Base-by-base conservation (phyloP, 2,329 filamentous ascomycete genomes). In the Chaetomium sp. region DNA sequence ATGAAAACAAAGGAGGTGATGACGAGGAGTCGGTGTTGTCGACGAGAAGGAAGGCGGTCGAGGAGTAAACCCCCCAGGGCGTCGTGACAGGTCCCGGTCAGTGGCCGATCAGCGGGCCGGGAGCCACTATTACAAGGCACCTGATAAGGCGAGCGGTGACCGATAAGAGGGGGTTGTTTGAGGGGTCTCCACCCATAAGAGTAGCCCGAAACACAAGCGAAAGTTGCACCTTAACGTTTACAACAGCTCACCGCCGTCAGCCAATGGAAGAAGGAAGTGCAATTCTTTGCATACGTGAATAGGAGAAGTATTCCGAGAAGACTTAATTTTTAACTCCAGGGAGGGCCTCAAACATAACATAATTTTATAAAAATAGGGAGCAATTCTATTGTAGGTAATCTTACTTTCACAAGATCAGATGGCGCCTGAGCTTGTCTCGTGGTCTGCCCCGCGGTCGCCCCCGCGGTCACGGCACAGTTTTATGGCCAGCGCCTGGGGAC, bases 41-140 rank as follows among this genome's bases (percentile, higher is more conserved):
- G 50, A 46, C 43, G 42, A 45, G 43, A 19, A 36, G 14, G 44
- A 35, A 9, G n/a, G 19, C 35, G 11, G 49, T 36, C 32, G 44
- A 34, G 48, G 48, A 46, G 36, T 54, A 52, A 49, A 40, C 45
- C 45, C n/a, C 32, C 37, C 33, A 35, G 42, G 32, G 42, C 33
- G 19, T 27, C 19, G 19, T 27, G 19, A 27, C 19, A 27, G 19
- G 19, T n/a, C 37, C 12, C 8, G 12, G 12, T 14, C n/a, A 11
- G 40, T n/a, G 33, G 55, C 51, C 47, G 51, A 53, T 53, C 55
- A 51, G 47, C 43, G 51, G 48, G 52, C 55, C 41, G 43, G 33
- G 36, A 40, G 35, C 40, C 48, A 50, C 48, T 49, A 40, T 27
- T 27, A 27, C 27, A 33, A 14, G 36, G 43, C 48, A 43, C 43